A percentile compares a stretch with the other conserved stretches of the same genome.
Evolutionary conservation across 345 rosid genomes (phyloP).

Genomic region (Barbarea vulgaris): DNA sequence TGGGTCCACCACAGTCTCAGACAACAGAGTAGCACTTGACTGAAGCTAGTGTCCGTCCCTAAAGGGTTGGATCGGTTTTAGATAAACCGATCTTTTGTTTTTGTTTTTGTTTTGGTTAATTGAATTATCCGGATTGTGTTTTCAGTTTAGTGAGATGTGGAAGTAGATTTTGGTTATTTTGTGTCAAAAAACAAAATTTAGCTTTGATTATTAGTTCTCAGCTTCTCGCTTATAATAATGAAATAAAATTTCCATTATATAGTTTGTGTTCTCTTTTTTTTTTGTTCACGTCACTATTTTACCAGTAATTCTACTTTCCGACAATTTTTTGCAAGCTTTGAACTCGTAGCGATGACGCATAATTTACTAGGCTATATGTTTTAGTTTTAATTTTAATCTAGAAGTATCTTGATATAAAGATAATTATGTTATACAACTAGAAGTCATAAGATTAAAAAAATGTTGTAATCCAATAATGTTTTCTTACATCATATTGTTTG

Average conservation of each 20-base stretch:
- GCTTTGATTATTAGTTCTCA: too few relatives aligned
- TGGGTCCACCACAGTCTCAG: constrained; percentile 24
- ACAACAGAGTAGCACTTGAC: constrained; percentile 16
- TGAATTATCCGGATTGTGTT: neutral
- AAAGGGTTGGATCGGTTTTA: neutral
- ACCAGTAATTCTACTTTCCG: neutral
- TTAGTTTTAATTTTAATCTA: too few relatives aligned
- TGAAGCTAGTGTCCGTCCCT: constrained; percentile 18
- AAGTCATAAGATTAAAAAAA: neutral
- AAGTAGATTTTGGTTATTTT: neutral
- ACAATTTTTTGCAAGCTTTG: neutral
- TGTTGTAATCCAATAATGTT: neutral
- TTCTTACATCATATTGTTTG: neutral
- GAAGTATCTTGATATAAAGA: neutral
- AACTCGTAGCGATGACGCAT: too few relatives aligned
- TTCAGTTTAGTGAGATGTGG: constrained; percentile 6
- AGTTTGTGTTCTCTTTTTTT: too few relatives aligned
- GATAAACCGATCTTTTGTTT: constrained; percentile 1
- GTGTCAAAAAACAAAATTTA: neutral
- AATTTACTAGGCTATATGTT: neutral
- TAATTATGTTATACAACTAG: neutral
- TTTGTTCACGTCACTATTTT: too few relatives aligned
- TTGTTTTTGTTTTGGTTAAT: neutral
- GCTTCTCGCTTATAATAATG: neutral
- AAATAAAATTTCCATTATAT: neutral